Base-by-base conservation (phyloP, 345 rosid genomes). In the Lepidium africanum region DNA sequence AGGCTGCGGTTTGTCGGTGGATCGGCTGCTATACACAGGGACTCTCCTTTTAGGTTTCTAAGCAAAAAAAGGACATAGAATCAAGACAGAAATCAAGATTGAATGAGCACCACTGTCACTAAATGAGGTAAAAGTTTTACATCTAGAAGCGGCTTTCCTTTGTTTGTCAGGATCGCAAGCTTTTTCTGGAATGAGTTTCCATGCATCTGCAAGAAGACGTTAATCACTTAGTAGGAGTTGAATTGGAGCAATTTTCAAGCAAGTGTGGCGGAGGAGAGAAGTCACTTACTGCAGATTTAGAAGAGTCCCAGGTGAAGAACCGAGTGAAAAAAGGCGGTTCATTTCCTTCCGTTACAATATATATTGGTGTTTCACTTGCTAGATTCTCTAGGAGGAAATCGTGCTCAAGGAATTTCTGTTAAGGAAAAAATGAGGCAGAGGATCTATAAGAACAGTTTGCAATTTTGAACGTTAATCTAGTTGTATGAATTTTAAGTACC, bases 101-200 rank as follows among this genome's bases (percentile, higher is more conserved):
- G 57, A 13, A 38, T 23, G 21, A 17, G 14, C 8, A 53, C 1
- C 46, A 19, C 37, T 43, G 39, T 66, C 67, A 59, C 59, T 38
- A 73, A 21, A 58, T 33, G 49, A 45, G 63, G 48, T 37, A 5
- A 68, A 54, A 39, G 13, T 30, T 53, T 85, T 91, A 95, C 99
- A 69, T 91, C 90, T 3, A 79, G 16, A 75, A 78, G 41, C 38
- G 92, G 89, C 59, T 87, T 77, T 69, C 82, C 88, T 7, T 94
- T 96, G 73, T 78, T 80, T 78, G 87, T 95, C 50, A 95, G 76
- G 7, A 95, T 79, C 16, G 89, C 76, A 65, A 95, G 96, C 71
- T 85, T 95, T 78, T 90, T 82, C 76, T 95, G 98, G 80, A 84
- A 95, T 43, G 99, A 91, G 79, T 95, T 82, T 69, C 99, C 99